Conservation (phyloP, 805 yeast genomes). For the Wickerhamiella musiphila region DNA sequence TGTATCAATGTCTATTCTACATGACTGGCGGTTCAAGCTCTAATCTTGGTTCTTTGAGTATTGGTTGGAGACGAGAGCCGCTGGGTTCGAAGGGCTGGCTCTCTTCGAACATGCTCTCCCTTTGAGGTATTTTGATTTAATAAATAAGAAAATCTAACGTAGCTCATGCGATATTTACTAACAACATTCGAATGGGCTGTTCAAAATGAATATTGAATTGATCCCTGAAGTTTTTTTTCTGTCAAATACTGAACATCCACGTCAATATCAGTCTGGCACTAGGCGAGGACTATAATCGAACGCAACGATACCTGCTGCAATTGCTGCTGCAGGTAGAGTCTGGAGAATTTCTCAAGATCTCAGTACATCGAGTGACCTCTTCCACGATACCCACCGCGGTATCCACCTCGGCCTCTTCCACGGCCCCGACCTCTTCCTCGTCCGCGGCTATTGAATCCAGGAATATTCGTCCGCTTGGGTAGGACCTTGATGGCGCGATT, state of each 20-base stretch:
- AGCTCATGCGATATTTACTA: no score
- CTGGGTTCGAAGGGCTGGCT: background rate
- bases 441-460: constrained; percentile 41
- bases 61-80: constrained; percentile 1
- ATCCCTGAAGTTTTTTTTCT: background rate
- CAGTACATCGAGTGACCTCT: constrained; percentile 30
- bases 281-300: no score
- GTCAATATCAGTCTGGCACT: no score
- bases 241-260: background rate
- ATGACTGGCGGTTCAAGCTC: background rate
- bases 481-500: constrained; percentile 58
- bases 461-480: constrained; percentile 68
- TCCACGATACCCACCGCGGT: constrained; percentile 23
- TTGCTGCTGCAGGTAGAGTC: no score
- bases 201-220: background rate
- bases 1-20: background rate
- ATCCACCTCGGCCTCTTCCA: constrained; percentile 19
- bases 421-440: constrained; percentile 35
- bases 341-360: no score
- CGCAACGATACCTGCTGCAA: no score
- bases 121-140: no score
- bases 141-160: no score
- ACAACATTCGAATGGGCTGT: no score
- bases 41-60: background rate
- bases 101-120: no score